Percentiles rank a stretch among this genome's conserved stretches.
phyloP scores from a whole-genome alignment of 495 filamentous ascomycete species.

The Trichoderma reesei region DNA sequence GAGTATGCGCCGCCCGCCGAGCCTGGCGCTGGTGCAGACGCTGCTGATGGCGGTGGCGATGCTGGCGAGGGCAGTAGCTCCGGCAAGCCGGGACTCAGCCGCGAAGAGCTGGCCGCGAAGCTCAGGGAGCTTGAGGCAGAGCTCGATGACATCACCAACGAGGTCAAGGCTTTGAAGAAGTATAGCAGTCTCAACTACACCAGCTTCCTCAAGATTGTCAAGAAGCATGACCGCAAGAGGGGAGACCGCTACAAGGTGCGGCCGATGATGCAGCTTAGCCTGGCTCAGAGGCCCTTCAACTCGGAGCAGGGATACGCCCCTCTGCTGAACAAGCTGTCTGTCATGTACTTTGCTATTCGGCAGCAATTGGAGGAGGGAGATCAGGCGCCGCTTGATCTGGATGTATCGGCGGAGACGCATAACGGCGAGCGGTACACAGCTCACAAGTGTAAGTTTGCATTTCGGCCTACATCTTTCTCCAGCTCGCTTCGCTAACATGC shows the following conservation, averaged over 20 bases:
- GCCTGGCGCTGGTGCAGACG: slow-evolving; percentile 16
- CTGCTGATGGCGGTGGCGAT: slow-evolving; percentile 11
- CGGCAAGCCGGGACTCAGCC: slow-evolving; percentile 19
- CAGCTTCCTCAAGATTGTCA: slow-evolving; percentile 92
- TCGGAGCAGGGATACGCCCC: slow-evolving; percentile 84
- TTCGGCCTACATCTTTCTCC: too few species aligned
- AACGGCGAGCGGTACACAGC: slow-evolving; percentile 69
- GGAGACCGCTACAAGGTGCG: slow-evolving; percentile 72
- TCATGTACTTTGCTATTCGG: slow-evolving; percentile 91
- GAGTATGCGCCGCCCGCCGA: slow-evolving; percentile 35
- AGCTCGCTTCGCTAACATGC: slow-evolving; percentile 13
- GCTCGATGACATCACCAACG: slow-evolving; percentile 76
- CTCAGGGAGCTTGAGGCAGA: slow-evolving; percentile 65
- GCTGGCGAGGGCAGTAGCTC: too few species aligned
- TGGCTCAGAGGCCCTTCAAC: slow-evolving; percentile 85
- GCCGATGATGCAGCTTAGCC: slow-evolving; percentile 78
- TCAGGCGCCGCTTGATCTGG: slow-evolving; percentile 23
- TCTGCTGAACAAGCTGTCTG: slow-evolving; percentile 76
- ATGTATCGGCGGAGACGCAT: slow-evolving; percentile 32
- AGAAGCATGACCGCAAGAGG: slow-evolving; percentile 94
- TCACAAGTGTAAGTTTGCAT: slow-evolving; percentile 75
- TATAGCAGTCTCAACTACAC: slow-evolving; percentile 96
- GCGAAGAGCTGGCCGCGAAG: slow-evolving; percentile 38
- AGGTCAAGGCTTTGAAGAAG: slow-evolving; percentile 87
- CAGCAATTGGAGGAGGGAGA: slow-evolving; percentile 59